Evolutionary conservation across 306 rosid genomes (phyloP), one percentile per base, ranked within the genome.

Genomic region (Trifolium pratense): DNA sequence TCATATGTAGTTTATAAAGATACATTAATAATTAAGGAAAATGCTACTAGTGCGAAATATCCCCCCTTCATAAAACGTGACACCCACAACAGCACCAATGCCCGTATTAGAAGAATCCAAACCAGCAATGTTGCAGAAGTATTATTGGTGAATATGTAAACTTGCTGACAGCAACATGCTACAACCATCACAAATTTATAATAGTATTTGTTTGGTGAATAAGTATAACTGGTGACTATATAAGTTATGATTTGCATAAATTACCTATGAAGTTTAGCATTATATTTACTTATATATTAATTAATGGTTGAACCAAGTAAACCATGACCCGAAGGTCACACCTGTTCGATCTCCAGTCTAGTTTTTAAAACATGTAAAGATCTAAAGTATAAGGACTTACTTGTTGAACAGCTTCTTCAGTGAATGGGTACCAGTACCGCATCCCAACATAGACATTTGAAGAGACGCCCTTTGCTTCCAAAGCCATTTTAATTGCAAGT

Each of bases 341-440:
- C 32, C 6, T 6, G 4, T 29, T 29, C 32, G 4, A 29, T 29
- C 32, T 29, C 32, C 6, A 0, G 32, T 29, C 32, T 1, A 29
- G 32, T 29, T 29, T 29, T 4, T 29, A 29, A 29, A 29, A 4
- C 32, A 4, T 29, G 32, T 29, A 29, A 29, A 29, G 18, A 79
- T 65, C 61, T 9, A 76, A 65, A 73, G 6, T 5, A 13, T 45
- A 72, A 74, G 70, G 70, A 82, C 87, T 70, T 49, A 95, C 99
- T 86, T 90, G 96, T 59, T 87, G 86, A 79, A 95, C 73, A 66
- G 99, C 97, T 87, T 95, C 97, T 85, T 95, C 99, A 3, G 99
- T 95, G 86, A 95, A 95, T 17, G 99, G 99, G 82, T 85, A 92
- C 99, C 97, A 95, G 79, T 95, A 95, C 49, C 99, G 87, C 97